Conservation (phyloP, 306 rosid species). For the apple (Malus domestica) region DNA sequence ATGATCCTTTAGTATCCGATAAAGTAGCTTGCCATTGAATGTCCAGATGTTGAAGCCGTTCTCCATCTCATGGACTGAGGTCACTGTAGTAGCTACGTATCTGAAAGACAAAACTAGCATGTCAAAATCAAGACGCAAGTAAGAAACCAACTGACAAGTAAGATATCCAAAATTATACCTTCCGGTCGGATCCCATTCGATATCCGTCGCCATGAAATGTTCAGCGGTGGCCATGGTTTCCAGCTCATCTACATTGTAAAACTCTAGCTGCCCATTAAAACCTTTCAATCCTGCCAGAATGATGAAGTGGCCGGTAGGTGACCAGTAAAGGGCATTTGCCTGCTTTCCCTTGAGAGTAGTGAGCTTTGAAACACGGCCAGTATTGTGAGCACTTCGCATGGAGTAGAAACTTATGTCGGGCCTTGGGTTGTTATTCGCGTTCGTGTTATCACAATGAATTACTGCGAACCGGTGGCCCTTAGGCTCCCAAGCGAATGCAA, state of each 20-base stretch:
- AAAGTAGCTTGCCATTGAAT: conserved; percentile 79
- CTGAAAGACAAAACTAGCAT: conserved; percentile 25
- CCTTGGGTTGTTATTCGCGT: conserved; percentile 35
- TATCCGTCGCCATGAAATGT: conserved; percentile 77
- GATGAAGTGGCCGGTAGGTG: conserved; percentile 66
- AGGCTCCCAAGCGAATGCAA: conserved; percentile 96
- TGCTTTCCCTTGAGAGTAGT: conserved; percentile 75
- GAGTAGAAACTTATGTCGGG: conserved; percentile 74
- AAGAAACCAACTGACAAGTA: not conserved
- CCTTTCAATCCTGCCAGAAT: conserved; percentile 78
- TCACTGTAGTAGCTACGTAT: conserved; percentile 84
- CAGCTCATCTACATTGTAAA: conserved; percentile 74
- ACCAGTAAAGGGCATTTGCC: conserved; percentile 85
- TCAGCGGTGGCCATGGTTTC: conserved; percentile 78
- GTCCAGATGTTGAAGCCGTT: conserved; percentile 93
- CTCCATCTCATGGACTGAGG: conserved; percentile 96
- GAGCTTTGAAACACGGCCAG: conserved; percentile 74
- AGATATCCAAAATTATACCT: conserved; percentile 35
- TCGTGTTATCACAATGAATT: conserved; percentile 58
- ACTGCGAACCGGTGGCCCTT: conserved; percentile 77
- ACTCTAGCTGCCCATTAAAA: conserved; percentile 64
- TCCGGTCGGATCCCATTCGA: conserved; percentile 95
- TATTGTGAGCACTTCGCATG: conserved; percentile 52
- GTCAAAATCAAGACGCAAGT: not conserved
- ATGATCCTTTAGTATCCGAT: conserved; percentile 71